phyloP scores from a whole-genome alignment of 2,329 filamentous ascomycete genomes.

The Emmonsiellopsis sp. region DNA sequence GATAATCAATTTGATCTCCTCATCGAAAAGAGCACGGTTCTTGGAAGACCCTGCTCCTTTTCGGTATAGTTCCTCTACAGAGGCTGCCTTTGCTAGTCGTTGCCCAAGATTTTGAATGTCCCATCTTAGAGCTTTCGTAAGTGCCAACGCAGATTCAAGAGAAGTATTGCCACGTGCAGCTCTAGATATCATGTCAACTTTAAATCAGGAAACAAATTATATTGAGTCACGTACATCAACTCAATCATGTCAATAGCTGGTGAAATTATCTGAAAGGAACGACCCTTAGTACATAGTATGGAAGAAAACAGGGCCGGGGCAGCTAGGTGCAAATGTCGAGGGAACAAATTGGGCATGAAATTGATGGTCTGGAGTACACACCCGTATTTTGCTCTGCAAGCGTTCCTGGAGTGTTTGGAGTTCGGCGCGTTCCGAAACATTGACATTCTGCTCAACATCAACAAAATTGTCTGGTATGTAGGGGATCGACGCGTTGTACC shows the following conservation, averaged over 20 bases:
- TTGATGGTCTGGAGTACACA: conserved; percentile 26
- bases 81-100: conserved; percentile 58
- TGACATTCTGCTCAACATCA: conserved; percentile 45
- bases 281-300: neutral
- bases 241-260: conserved; percentile 89
- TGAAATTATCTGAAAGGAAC: conserved; percentile 58
- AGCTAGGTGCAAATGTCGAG: neutral
- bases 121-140: conserved; percentile 73
- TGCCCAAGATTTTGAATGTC: conserved; percentile 74
- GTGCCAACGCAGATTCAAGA: conserved; percentile 71
- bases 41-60: conserved; percentile 25
- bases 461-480: conserved; percentile 6
- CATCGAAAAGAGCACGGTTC: conserved; percentile 48
- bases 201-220: neutral
- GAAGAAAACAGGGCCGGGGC: no score
- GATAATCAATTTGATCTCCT: conserved; percentile 61
- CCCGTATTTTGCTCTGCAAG: conserved; percentile 77
- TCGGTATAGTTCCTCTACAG: conserved; percentile 43
- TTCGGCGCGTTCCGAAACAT: conserved; percentile 62
- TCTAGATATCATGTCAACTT: conserved; percentile 21
- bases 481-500: conserved; percentile 23
- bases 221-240: conserved; percentile 53
- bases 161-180: conserved; percentile 67
- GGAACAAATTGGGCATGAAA: neutral
- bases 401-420: conserved; percentile 61